Conservation (phyloP, 768 basidiomycete species). For the Piloderma croceum region DNA sequence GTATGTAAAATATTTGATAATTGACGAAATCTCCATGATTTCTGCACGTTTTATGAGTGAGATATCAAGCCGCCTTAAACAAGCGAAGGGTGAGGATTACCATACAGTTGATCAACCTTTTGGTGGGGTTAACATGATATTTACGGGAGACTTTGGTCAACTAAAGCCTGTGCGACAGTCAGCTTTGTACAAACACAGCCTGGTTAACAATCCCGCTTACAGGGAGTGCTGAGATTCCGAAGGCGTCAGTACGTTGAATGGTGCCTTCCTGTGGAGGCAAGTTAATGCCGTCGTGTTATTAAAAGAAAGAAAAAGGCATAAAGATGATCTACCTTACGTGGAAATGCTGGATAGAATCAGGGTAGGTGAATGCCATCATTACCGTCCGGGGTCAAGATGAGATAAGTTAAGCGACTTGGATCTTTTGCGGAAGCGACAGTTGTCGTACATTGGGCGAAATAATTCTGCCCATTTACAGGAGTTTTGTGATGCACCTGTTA, state of each 20-base stretch:
- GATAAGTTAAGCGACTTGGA: conserved; percentile 12
- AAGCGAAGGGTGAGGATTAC: not conserved
- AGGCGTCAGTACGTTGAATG: conserved; percentile 13
- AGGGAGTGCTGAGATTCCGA: conserved; percentile 9
- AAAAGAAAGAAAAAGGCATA: conserved; percentile 10
- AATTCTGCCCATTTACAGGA: conserved; percentile 21
- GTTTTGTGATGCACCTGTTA: conserved; percentile 15
- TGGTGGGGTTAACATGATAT: conserved; percentile 29
- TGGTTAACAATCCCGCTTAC: conserved; percentile 6
- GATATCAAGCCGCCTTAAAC: conserved; percentile 8
- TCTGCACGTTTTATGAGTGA: conserved; percentile 16
- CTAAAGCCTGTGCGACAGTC: conserved; percentile 16
- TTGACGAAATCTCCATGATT: conserved; percentile 20
- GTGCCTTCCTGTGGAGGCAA: conserved; percentile 1
- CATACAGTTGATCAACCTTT: conserved; percentile 11
- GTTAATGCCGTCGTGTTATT: conserved; percentile 8
- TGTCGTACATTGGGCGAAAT: conserved; percentile 12
- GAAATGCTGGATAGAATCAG: conserved; percentile 3
- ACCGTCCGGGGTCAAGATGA: conserved; percentile 15
- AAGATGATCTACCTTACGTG: conserved; percentile 3
- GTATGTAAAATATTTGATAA: conserved; percentile 12
- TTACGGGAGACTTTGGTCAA: conserved; percentile 27
- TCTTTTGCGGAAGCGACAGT: conserved; percentile 13
- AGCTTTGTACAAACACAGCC: conserved; percentile 13
- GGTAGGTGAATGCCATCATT: conserved; percentile 14